These are phyloP conservation scores for Rhodotorula glutinis DNA, from an alignment of 1,284 basidiomycete species.

Conservation along the genomic window DNA sequence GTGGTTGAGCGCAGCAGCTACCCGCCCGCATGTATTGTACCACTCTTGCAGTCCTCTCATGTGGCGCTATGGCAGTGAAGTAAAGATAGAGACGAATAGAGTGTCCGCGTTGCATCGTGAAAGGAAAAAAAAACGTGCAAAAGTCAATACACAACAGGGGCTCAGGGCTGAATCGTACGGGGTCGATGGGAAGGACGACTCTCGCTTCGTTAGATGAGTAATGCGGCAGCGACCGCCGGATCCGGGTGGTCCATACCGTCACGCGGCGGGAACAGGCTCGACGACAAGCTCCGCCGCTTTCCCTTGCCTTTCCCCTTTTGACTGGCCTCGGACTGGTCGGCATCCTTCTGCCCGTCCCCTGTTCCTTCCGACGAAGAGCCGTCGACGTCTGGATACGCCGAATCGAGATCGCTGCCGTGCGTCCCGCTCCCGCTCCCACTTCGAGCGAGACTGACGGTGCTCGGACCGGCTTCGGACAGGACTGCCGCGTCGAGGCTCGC, in stretches of 20 bases:
- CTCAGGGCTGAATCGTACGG: not conserved
- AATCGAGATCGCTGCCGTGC: constrained; percentile 3
- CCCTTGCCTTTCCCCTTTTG: constrained; percentile 36
- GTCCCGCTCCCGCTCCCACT: constrained; percentile 13
- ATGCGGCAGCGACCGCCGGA: constrained; percentile 5
- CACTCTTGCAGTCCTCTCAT: too few species aligned
- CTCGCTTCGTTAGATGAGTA: constrained; percentile 6
- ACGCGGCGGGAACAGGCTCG: constrained; percentile 2
- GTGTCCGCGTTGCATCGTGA: not conserved
- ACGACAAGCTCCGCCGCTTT: not conserved
- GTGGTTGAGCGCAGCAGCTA: not conserved
- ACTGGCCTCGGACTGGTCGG: not conserved
- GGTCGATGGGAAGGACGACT: too few species aligned
- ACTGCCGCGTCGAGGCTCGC: constrained; percentile 13
- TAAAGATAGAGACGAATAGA: too few species aligned
- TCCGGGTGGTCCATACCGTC: constrained; percentile 10
- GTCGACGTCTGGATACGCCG: not conserved
- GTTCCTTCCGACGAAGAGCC: too few species aligned
- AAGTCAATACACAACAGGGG: not conserved
- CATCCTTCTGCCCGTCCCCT: not conserved
- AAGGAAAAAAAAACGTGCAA: not conserved
- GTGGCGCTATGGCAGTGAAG: too few species aligned
- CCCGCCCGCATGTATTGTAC: too few species aligned
- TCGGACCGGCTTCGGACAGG: not conserved
- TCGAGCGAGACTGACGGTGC: not conserved